phyloP scores from a whole-genome alignment of 2,329 filamentous ascomycete species.

The Verticillium dahliae region DNA sequence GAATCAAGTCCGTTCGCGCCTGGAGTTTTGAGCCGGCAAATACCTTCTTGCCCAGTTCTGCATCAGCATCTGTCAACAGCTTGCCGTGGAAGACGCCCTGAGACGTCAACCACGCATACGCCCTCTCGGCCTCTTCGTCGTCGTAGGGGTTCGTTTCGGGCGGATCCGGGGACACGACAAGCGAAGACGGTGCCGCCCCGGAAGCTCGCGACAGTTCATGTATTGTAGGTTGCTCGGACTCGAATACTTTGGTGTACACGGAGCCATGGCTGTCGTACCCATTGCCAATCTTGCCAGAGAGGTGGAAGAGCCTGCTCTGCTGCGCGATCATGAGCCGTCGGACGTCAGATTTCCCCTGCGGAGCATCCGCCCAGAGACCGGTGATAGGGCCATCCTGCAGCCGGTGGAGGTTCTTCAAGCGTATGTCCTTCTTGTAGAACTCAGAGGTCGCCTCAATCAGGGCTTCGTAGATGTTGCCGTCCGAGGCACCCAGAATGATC shows the following conservation, averaged over 20 bases:
- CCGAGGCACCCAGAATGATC: slow-evolving; percentile 85
- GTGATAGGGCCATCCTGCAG: slow-evolving; percentile 76
- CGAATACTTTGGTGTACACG: slow-evolving; percentile 83
- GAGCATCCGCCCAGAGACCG: slow-evolving; percentile 75
- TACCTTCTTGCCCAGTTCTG: slow-evolving; percentile 62
- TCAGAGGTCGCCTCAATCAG: slow-evolving; percentile 93
- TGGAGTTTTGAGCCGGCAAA: slow-evolving; percentile 76
- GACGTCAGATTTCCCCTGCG: slow-evolving; percentile 62
- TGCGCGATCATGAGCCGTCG: slow-evolving; percentile 77
- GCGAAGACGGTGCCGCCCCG: slow-evolving; percentile 52
- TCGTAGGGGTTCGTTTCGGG: slow-evolving; percentile 48
- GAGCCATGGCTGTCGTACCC: slow-evolving; percentile 75
- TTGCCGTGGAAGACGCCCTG: slow-evolving; percentile 87
- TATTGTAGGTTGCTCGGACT: slow-evolving; percentile 71
- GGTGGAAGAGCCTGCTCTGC: slow-evolving; percentile 69
- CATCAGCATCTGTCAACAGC: slow-evolving; percentile 56
- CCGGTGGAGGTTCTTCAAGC: slow-evolving; percentile 76
- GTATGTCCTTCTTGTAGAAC: slow-evolving; percentile 92
- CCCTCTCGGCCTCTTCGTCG: slow-evolving; percentile 56
- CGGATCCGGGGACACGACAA: slow-evolving; percentile 72
- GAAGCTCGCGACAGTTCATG: slow-evolving; percentile 64
- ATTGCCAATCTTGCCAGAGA: slow-evolving; percentile 69
- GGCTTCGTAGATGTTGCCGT: slow-evolving; percentile 90
- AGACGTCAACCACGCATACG: slow-evolving; percentile 85
- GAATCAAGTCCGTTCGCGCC: slow-evolving; percentile 64